Percentiles rank a stretch among this genome's conserved stretches.
phyloP scores from a whole-genome alignment of 805 yeast genomes.

The Saccharomycopsis fibuligera region DNA sequence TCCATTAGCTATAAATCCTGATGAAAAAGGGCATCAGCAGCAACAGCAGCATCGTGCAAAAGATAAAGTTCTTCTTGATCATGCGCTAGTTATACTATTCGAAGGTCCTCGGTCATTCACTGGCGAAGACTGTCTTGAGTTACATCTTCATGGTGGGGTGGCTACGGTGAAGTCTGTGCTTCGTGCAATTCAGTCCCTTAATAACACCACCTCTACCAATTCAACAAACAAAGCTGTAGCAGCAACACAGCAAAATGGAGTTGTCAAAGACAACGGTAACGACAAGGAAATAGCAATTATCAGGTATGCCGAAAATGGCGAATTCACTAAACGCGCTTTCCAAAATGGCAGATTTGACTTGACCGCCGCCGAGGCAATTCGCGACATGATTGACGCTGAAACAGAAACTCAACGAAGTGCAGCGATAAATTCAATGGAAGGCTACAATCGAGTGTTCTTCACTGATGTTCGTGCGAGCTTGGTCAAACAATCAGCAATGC shows the following conservation, averaged over 20 bases:
- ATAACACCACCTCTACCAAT: conserved; percentile 40
- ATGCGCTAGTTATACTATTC: conserved; percentile 67
- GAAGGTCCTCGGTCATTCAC: conserved; percentile 75
- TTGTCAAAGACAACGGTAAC: conserved; percentile 26
- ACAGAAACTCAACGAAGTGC: conserved; percentile 82
- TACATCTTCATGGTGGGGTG: conserved; percentile 92
- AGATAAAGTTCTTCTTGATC: conserved; percentile 50
- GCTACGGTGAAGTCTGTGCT: conserved; percentile 73
- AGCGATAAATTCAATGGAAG: conserved; percentile 68
- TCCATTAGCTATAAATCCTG: no score
- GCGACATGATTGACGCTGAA: conserved; percentile 87
- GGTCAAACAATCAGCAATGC: conserved; percentile 58
- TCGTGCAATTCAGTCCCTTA: conserved; percentile 49
- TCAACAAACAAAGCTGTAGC: no score
- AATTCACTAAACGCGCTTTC: conserved; percentile 83
- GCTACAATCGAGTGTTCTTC: conserved; percentile 52
- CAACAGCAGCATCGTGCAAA: no score
- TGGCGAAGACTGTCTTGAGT: conserved; percentile 84
- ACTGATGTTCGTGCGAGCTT: conserved; percentile 60
- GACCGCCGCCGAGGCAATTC: conserved; percentile 85
- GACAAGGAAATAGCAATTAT: conserved; percentile 37
- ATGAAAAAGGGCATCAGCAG: no score
- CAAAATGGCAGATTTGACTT: conserved; percentile 77
- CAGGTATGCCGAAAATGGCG: conserved; percentile 89
- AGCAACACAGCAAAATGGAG: conserved; percentile 20